Evolutionary conservation across 805 yeast genomes (phyloP).

Genomic region (Metschnikowia peoriensis): DNA sequence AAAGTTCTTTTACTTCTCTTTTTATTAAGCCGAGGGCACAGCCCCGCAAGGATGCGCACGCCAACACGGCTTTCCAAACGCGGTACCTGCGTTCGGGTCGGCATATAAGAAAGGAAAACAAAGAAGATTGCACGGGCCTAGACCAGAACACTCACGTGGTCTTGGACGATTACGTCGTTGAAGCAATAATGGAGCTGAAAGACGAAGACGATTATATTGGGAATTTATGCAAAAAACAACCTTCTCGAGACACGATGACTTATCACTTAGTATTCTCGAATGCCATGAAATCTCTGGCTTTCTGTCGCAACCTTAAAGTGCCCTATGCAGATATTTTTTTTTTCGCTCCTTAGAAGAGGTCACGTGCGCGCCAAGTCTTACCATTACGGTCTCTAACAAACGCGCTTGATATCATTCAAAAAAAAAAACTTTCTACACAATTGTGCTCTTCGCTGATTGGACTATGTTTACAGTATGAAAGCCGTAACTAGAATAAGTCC

Average conservation of each 20-base stretch:
- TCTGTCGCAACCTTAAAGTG: too few species aligned
- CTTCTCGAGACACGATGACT: too few species aligned
- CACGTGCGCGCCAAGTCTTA: not conserved
- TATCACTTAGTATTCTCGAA: too few species aligned
- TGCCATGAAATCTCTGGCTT: too few species aligned
- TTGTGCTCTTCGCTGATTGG: not conserved
- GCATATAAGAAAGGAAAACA: not conserved
- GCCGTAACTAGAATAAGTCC: not conserved
- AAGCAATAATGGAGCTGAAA: too few species aligned
- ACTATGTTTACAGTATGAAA: not conserved
- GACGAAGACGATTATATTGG: too few species aligned
- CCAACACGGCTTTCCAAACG: not conserved
- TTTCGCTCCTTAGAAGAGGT: too few species aligned
- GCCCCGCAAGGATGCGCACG: not conserved
- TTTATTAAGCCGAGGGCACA: not conserved
- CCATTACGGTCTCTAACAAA: not conserved
- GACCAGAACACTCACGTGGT: not conserved
- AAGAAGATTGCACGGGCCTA: not conserved
- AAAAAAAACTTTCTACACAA: not conserved
- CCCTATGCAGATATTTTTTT: too few species aligned
- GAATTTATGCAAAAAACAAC: too few species aligned
- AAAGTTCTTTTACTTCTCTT: too few species aligned
- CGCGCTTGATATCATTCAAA: not conserved
- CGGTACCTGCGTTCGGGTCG: constrained; percentile 7
- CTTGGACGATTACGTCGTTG: not conserved